Conservation (phyloP, 2,329 filamentous ascomycete species). For the Neonectria punicea region DNA sequence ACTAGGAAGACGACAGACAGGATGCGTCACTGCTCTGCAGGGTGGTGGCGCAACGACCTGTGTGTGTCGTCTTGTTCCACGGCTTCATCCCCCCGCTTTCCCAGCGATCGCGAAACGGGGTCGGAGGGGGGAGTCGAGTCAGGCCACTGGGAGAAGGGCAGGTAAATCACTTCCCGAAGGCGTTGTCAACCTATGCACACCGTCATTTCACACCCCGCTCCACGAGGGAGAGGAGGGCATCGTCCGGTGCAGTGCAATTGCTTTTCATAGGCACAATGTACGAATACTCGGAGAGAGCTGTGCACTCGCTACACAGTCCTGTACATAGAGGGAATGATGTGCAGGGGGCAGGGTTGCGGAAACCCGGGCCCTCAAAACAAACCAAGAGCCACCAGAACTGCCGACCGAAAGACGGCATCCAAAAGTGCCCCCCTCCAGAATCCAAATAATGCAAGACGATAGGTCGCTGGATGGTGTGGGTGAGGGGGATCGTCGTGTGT, state of each 20-base stretch:
- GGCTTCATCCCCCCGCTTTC: constrained; percentile 11
- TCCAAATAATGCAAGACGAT: constrained; percentile 25
- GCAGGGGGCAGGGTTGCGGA: constrained; percentile 35
- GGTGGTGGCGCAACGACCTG: constrained; percentile 25
- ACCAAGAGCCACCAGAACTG: constrained; percentile 34
- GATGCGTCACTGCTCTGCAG: constrained; percentile 1
- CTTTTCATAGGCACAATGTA: not conserved
- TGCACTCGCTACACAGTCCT: not conserved
- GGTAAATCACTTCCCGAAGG: constrained; percentile 22
- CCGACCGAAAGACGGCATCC: constrained; percentile 34
- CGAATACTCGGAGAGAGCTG: not conserved
- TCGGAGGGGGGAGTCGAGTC: not conserved
- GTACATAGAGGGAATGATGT: constrained; percentile 24
- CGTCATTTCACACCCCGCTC: constrained; percentile 41
- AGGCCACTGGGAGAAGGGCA: constrained; percentile 8
- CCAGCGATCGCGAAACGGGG: constrained; percentile 11
- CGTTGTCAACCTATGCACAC: constrained; percentile 32
- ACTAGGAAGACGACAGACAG: not conserved
- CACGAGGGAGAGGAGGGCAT: not conserved
- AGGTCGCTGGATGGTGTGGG: constrained; percentile 6
- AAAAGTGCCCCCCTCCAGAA: constrained; percentile 29
- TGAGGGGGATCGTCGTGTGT: constrained; percentile 18
- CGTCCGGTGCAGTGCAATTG: too few species aligned
- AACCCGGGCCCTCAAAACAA: constrained; percentile 18
- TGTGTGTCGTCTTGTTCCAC: constrained; percentile 22